Conservation (phyloP, 2,329 filamentous ascomycete species). For the Monosporascus sp. region DNA sequence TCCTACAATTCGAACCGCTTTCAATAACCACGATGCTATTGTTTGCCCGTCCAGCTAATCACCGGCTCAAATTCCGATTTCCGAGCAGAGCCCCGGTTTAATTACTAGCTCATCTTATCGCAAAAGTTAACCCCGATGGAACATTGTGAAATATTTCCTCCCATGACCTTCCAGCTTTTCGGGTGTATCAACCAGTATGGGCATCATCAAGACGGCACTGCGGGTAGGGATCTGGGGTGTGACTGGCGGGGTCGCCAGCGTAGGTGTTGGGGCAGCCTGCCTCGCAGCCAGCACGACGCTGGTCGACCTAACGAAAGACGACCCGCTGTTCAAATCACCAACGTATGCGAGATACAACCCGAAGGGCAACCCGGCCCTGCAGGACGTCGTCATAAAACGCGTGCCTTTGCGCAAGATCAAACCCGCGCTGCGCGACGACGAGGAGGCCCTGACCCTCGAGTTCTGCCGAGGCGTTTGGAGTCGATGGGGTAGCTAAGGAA, state of each 20-base stretch:
- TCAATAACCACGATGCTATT: neutral
- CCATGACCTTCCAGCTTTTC: neutral
- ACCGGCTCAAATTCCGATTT: conserved; percentile 10
- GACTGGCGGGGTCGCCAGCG: conserved; percentile 43
- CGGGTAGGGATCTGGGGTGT: conserved; percentile 40
- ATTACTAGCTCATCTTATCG: neutral
- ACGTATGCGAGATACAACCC: conserved; percentile 57
- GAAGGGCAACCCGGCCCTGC: conserved; percentile 53
- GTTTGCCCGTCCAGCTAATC: neutral
- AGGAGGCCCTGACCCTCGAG: conserved; percentile 51
- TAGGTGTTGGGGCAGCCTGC: conserved; percentile 42
- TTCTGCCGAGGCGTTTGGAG: conserved; percentile 66
- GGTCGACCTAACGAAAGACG: conserved; percentile 50
- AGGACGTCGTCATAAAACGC: conserved; percentile 59
- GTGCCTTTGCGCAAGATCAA: conserved; percentile 59
- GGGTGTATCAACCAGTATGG: conserved; percentile 34
- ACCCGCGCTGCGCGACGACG: conserved; percentile 58
- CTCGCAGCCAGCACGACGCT: conserved; percentile 50
- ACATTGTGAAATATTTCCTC: neutral
- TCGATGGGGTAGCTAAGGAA: conserved; percentile 48
- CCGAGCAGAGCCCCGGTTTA: conserved; percentile 11
- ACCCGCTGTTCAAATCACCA: conserved; percentile 55
- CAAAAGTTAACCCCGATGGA: neutral
- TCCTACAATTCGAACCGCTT: too few relatives aligned
- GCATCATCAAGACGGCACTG: conserved; percentile 39